Conservation (phyloP, 306 rosid species). For the Medicago truncatula region DNA sequence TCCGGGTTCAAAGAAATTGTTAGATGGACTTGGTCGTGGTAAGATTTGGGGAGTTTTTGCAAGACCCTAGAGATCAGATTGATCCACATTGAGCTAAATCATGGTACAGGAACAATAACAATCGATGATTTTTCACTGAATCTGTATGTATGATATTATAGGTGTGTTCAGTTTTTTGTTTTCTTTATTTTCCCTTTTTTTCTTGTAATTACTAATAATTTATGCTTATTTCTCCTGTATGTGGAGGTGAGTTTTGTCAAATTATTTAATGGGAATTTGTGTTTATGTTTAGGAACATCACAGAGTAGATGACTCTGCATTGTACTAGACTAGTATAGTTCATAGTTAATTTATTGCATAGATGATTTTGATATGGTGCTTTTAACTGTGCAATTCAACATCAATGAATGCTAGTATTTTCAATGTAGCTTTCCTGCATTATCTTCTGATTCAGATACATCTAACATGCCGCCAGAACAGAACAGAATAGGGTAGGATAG, state of each 20-base stretch:
- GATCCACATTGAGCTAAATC: background rate
- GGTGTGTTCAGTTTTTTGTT: constrained; percentile 39
- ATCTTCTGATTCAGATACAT: background rate
- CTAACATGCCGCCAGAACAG: background rate
- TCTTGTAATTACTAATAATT: constrained; percentile 43
- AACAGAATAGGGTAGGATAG: background rate
- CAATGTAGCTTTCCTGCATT: background rate
- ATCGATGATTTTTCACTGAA: constrained; percentile 40
- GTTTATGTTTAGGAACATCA: constrained; percentile 41
- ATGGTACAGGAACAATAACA: constrained; percentile 40
- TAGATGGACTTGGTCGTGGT: constrained; percentile 83
- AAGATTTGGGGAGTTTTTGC: constrained; percentile 93
- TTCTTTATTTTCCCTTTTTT: background rate
- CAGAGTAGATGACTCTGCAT: constrained; percentile 24
- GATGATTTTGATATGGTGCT: constrained; percentile 11
- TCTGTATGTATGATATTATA: constrained; percentile 48
- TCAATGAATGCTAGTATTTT: constrained; percentile 26
- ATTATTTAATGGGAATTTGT: constrained; percentile 37
- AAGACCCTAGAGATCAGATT: constrained; percentile 56
- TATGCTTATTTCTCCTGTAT: constrained; percentile 39
- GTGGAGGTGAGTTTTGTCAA: constrained; percentile 42
- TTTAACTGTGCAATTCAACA: background rate
- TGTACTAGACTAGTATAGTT: constrained; percentile 27
- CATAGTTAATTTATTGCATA: constrained; percentile 1
- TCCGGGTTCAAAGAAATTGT: constrained; percentile 81